phyloP scores from a whole-genome alignment of 495 filamentous ascomycete genomes.

The Zalerion maritima region DNA sequence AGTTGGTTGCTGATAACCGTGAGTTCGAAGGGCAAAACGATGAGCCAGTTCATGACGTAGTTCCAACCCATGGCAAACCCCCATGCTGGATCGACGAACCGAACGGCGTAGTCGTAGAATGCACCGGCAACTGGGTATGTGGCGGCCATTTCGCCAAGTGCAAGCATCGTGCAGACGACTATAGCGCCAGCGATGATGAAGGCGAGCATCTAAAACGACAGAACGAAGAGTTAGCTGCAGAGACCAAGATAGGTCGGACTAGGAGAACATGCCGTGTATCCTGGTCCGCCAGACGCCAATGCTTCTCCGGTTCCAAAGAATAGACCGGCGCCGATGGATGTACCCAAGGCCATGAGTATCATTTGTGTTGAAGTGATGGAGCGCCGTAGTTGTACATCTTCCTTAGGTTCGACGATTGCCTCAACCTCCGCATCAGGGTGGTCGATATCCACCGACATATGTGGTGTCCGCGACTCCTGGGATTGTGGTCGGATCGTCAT shows the following conservation, averaged over 20 bases:
- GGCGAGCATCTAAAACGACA: conserved; percentile 44
- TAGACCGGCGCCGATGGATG: conserved; percentile 51
- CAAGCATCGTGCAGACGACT: conserved; percentile 39
- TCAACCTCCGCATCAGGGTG: too few species aligned
- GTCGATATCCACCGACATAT: too few species aligned
- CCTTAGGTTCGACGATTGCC: too few species aligned
- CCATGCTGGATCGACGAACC: conserved; percentile 61
- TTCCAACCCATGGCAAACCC: conserved; percentile 80
- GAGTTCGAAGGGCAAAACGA: conserved; percentile 41
- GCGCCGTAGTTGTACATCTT: too few species aligned
- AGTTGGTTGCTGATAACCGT: conserved; percentile 46
- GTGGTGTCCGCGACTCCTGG: too few species aligned
- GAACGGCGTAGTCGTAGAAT: conserved; percentile 45
- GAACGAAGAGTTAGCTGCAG: too few species aligned
- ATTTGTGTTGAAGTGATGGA: conserved; percentile 37
- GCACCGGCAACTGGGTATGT: conserved; percentile 53
- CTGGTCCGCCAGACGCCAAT: conserved; percentile 44
- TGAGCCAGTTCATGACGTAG: conserved; percentile 55
- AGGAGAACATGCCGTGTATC: too few species aligned
- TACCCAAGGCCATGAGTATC: conserved; percentile 42
- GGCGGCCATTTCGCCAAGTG: conserved; percentile 54
- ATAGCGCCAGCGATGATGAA: conserved; percentile 32
- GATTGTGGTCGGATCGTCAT: too few species aligned
- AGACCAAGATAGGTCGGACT: too few species aligned
- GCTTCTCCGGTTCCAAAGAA: conserved; percentile 48